Conservation (phyloP, 768 basidiomycete genomes). For the Russula sp. region DNA sequence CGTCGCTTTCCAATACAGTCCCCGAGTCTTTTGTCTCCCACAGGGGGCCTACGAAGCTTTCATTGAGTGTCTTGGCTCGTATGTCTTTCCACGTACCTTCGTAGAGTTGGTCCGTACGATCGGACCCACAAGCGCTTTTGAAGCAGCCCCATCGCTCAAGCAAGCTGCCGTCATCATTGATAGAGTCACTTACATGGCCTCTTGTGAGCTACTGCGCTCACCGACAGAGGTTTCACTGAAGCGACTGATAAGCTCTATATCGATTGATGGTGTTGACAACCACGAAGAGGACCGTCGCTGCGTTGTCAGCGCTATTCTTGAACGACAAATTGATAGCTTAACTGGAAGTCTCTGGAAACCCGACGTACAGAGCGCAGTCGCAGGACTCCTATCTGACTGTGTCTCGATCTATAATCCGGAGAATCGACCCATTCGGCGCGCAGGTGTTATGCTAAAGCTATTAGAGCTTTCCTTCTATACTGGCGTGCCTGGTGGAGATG, state of each 20-base stretch:
- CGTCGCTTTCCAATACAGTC: constrained; percentile 7
- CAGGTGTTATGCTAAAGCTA: constrained; percentile 52
- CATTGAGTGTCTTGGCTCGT: constrained; percentile 36
- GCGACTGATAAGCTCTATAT: constrained; percentile 15
- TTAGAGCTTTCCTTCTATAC: constrained; percentile 53
- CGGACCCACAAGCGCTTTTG: constrained; percentile 39
- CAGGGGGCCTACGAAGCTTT: constrained; percentile 64
- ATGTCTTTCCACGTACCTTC: constrained; percentile 30
- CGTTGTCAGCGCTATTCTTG: constrained; percentile 55
- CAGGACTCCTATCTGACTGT: constrained; percentile 47
- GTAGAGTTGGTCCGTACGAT: constrained; percentile 26
- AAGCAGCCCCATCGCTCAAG: constrained; percentile 43
- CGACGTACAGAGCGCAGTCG: constrained; percentile 44
- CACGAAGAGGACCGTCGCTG: constrained; percentile 20
- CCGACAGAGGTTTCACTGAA: constrained; percentile 50
- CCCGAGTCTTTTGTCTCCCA: constrained; percentile 1
- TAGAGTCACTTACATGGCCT: constrained; percentile 60
- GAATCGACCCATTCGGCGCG: constrained; percentile 55
- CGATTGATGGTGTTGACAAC: not conserved
- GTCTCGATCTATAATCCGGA: constrained; percentile 48
- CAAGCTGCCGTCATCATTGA: constrained; percentile 63
- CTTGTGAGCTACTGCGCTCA: constrained; percentile 61
- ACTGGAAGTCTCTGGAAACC: constrained; percentile 58
- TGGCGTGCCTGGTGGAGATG: constrained; percentile 26
- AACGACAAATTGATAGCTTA: constrained; percentile 57